phyloP scores from a whole-genome alignment of 352 stramenopile genomes.

The Phytophthora vignae region DNA sequence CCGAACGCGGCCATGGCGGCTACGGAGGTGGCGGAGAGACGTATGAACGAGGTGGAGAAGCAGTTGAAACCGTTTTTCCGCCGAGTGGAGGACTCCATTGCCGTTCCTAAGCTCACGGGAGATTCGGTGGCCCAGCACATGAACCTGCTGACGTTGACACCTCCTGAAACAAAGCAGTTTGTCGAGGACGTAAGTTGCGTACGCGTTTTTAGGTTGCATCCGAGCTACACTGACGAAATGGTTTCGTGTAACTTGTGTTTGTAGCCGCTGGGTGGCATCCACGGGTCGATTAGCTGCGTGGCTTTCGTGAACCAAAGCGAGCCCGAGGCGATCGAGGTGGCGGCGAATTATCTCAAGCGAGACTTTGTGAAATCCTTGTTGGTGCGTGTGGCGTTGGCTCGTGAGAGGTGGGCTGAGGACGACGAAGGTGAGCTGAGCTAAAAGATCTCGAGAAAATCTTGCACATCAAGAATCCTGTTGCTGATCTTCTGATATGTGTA shows the following conservation, averaged over 20 bases:
- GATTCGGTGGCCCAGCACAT: constrained; percentile 39
- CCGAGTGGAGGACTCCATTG: constrained; percentile 48
- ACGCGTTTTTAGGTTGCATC: neutral
- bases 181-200: constrained; percentile 30
- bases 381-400: constrained; percentile 61
- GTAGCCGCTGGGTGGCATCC: constrained; percentile 47
- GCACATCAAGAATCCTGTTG: constrained; percentile 8
- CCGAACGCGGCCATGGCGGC: constrained; percentile 23
- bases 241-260: constrained; percentile 1
- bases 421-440: constrained; percentile 33
- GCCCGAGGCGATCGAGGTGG: constrained; percentile 42
- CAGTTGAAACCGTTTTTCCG: constrained; percentile 57
- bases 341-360: constrained; percentile 63
- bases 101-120: constrained; percentile 36
- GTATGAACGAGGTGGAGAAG: constrained; percentile 53
- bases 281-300: constrained; percentile 60
- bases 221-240: constrained; percentile 4
- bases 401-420: constrained; percentile 54
- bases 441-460: constrained; percentile 14
- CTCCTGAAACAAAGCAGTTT: constrained; percentile 17
- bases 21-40: constrained; percentile 42
- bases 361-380: constrained; percentile 76
- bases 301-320: constrained; percentile 57
- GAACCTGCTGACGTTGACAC: constrained; percentile 48
- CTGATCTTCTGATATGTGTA: constrained; percentile 35